Evolutionary conservation across 768 basidiomycete genomes (phyloP).

Genomic region (Termitomyces sp.): DNA sequence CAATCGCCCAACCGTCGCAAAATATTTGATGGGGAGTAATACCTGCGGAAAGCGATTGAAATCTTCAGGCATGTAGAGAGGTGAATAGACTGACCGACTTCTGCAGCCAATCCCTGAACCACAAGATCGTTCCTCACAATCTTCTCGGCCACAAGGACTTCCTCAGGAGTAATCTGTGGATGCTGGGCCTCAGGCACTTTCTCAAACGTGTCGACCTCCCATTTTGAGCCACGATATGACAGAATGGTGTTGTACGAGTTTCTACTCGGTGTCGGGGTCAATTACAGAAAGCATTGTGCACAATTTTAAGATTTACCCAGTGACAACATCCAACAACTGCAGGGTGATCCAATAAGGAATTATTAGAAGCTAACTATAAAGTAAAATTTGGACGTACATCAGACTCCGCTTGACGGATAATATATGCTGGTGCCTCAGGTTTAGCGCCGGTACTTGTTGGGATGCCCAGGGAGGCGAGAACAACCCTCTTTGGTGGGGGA

Average conservation of each 20-base stretch:
- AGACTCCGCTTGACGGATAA: conserved; percentile 68
- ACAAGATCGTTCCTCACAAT: conserved; percentile 61
- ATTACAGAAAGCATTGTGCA: conserved; percentile 6
- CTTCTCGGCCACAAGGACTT: conserved; percentile 69
- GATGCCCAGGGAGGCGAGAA: conserved; percentile 76
- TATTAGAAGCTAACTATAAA: neutral
- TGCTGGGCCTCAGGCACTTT: conserved; percentile 62
- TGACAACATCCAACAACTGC: conserved; percentile 74
- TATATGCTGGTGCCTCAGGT: conserved; percentile 42
- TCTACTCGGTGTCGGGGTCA: conserved; percentile 15
- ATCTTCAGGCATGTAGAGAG: neutral
- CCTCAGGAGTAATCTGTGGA: conserved; percentile 80
- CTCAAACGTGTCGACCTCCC: conserved; percentile 57
- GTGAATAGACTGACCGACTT: conserved; percentile 51
- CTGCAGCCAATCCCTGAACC: conserved; percentile 67
- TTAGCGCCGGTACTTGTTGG: conserved; percentile 53
- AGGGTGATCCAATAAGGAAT: neutral
- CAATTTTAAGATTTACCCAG: conserved; percentile 42
- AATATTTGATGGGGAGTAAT: conserved; percentile 61
- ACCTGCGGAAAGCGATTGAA: conserved; percentile 32
- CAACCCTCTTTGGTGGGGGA: conserved; percentile 68
- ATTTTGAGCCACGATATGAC: conserved; percentile 42
- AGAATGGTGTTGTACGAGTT: conserved; percentile 52
- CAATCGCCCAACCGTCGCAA: conserved; percentile 89
- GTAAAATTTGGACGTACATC: conserved; percentile 47